These are phyloP conservation scores for Debaryomyces nepalensis DNA, from an alignment of 1,139 yeast species.

Conservation along the genomic window DNA sequence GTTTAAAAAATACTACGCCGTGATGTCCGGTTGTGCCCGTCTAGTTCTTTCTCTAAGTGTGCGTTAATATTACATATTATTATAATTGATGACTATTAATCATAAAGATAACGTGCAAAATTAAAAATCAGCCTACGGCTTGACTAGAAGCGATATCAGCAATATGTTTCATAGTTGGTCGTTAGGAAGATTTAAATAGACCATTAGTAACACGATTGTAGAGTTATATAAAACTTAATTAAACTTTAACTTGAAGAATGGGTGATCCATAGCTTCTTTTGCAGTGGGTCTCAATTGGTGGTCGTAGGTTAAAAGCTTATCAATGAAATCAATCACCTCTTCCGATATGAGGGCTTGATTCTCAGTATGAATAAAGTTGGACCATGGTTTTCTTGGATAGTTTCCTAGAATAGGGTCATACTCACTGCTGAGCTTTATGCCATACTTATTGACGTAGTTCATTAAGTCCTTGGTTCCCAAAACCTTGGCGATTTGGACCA, in stretches of 20 bases:
- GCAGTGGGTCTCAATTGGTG: constrained; percentile 79
- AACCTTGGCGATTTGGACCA: constrained; percentile 77
- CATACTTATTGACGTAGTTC: constrained; percentile 64
- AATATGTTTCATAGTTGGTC: too few relatives aligned
- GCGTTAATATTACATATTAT: constrained; percentile 4
- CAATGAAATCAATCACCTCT: constrained; percentile 69
- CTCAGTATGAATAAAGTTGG: constrained; percentile 54
- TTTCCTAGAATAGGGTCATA: constrained; percentile 71
- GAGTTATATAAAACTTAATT: too few relatives aligned
- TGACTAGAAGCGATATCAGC: too few relatives aligned
- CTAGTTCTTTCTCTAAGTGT: background rate
- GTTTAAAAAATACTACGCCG: background rate
- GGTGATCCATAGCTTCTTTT: constrained; percentile 71
- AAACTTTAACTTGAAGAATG: constrained; percentile 45
- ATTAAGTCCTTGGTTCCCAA: constrained; percentile 73
- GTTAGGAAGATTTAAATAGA: too few relatives aligned
- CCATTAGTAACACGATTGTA: too few relatives aligned
- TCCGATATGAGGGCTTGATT: constrained; percentile 60
- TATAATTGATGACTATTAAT: constrained; percentile 4
- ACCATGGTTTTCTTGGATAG: constrained; percentile 72
- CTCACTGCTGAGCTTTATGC: constrained; percentile 62
- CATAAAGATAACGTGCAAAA: background rate
- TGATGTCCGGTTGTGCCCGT: background rate
- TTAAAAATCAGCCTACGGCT: background rate
- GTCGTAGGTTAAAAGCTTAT: constrained; percentile 67